A percentile compares a stretch with the other conserved stretches of the same genome.
These are phyloP conservation scores for Picea glauca DNA, from an alignment of 75 land plant species.

Conservation along the genomic window DNA sequence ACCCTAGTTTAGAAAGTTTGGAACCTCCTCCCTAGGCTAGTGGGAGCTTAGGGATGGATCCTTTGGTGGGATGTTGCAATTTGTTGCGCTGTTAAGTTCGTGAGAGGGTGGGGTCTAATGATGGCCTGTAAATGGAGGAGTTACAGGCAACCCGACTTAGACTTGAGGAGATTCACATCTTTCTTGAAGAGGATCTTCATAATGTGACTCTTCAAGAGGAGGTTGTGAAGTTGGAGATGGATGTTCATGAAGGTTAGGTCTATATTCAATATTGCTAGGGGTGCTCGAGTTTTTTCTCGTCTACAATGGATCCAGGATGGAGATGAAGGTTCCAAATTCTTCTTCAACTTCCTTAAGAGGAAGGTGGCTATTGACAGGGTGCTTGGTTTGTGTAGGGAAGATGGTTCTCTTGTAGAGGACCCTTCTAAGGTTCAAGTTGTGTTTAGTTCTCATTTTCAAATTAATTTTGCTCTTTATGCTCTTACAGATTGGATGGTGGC, in stretches of 20 bases:
- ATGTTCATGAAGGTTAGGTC: neutral
- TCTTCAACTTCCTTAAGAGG: neutral
- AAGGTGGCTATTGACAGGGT: neutral
- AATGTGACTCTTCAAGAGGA: neutral
- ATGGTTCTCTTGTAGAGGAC: neutral
- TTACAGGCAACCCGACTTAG: neutral
- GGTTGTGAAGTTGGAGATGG: neutral
- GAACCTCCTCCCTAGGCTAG: neutral
- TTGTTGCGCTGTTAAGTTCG: neutral
- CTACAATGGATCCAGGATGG: neutral
- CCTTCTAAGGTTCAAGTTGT: too few species aligned
- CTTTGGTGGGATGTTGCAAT: neutral
- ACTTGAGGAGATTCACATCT: neutral
- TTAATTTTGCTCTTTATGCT: too few species aligned
- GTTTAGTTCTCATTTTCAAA: too few species aligned
- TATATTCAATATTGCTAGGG: neutral
- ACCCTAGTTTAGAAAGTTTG: neutral
- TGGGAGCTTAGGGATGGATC: neutral
- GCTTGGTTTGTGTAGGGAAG: neutral
- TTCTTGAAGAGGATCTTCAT: neutral
- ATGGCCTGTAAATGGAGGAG: neutral
- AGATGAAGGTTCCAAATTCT: neutral
- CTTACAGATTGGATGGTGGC: too few species aligned
- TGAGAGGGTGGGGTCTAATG: neutral
- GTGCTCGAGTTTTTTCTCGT: neutral